phyloP scores from a whole-genome alignment of 225 moss, liverwort and hornwort genomes.

The Marchantia polymorpha region DNA sequence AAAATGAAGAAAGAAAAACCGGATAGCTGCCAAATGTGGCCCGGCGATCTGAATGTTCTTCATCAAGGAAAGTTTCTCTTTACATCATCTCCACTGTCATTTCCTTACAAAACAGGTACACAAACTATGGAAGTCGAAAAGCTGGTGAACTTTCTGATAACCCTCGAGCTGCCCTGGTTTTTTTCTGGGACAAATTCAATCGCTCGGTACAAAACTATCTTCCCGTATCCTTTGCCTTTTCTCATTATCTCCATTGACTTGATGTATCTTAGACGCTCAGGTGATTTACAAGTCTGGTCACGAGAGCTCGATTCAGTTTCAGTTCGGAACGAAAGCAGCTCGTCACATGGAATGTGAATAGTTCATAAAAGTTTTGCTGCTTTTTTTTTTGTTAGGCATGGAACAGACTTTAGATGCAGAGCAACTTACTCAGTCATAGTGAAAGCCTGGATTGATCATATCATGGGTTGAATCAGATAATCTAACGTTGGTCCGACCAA shows the following conservation, averaged over 20 bases:
- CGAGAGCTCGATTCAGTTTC: background rate
- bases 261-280: background rate
- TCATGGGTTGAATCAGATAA: background rate
- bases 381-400: background rate
- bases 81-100: background rate
- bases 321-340: background rate
- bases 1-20: background rate
- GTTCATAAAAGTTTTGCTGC: background rate
- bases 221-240: background rate
- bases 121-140: slow-evolving; percentile 88
- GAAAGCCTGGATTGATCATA: background rate
- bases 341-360: background rate
- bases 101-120: slow-evolving; percentile 54
- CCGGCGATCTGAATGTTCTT: background rate
- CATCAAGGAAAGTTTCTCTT: background rate
- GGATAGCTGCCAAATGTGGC: background rate
- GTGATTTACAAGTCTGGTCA: background rate
- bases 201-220: slow-evolving; percentile 60
- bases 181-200: slow-evolving; percentile 85
- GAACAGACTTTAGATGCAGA: background rate
- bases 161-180: slow-evolving; percentile 81
- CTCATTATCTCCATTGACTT: background rate
- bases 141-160: slow-evolving; percentile 63
- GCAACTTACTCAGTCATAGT: background rate
- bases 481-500: background rate